Conservation (phyloP, 2,329 filamentous ascomycete species). For the Colletotrichum sp. region DNA sequence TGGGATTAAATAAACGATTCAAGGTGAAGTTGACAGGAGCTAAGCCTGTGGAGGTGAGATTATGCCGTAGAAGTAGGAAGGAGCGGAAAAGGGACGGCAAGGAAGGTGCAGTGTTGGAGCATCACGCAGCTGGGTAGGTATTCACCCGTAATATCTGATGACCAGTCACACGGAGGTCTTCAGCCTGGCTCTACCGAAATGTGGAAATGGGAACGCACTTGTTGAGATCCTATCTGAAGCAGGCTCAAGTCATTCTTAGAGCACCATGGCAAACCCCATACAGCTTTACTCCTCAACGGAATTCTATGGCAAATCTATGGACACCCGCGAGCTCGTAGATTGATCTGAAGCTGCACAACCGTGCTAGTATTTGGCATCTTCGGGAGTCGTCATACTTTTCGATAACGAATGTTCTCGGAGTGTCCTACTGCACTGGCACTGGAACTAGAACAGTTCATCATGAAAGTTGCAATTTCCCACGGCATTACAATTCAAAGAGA, state of each 20-base stretch:
- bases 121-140: not conserved
- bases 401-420: not conserved
- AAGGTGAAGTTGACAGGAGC: not conserved
- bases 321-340: not conserved
- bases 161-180: not conserved
- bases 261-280: not conserved
- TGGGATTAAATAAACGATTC: not conserved
- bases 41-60: not conserved
- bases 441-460: not conserved
- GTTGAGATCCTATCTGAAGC: not conserved
- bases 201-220: not conserved
- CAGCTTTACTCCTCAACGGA: not conserved
- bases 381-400: not conserved
- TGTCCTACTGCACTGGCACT: rapidly evolving
- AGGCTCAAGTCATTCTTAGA: not conserved
- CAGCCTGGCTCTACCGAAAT: not conserved
- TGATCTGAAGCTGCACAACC: not conserved
- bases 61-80: not conserved
- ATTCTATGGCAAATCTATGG: not conserved
- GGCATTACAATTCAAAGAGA: not conserved
- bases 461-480: not conserved
- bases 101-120: not conserved
- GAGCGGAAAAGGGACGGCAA: not conserved
- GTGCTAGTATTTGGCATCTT: not conserved
- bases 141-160: not conserved